Conservation (phyloP, 2,329 filamentous ascomycete species). For the Botrytis hyacinthi region DNA sequence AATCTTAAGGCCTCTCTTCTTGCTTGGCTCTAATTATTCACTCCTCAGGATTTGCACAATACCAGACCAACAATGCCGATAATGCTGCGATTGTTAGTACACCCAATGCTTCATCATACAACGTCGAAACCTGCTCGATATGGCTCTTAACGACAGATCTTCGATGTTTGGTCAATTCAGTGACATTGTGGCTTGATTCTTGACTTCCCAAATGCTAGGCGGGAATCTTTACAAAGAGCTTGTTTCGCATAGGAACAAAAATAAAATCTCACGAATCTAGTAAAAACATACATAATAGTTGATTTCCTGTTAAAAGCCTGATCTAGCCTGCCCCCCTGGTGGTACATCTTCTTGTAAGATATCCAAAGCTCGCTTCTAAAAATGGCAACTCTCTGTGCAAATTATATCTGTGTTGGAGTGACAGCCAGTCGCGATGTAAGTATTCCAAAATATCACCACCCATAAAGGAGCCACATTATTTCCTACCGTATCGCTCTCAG, state of each 20-base stretch:
- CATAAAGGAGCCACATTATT: too few relatives aligned
- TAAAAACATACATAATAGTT: neutral
- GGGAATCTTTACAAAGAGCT: neutral
- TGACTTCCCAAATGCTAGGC: too few relatives aligned
- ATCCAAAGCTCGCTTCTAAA: too few relatives aligned
- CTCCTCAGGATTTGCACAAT: neutral
- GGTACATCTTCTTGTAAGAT: neutral
- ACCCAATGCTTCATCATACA: neutral
- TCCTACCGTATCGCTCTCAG: neutral
- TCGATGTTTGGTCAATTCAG: neutral
- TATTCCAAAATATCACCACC: too few relatives aligned
- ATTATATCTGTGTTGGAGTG: too few relatives aligned
- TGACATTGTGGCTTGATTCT: neutral
- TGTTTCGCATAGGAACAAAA: neutral
- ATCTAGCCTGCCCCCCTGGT: neutral
- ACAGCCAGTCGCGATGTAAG: too few relatives aligned
- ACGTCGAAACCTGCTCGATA: neutral
- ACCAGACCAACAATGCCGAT: neutral
- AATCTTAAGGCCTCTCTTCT: neutral
- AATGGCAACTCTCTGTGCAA: too few relatives aligned
- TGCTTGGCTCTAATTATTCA: neutral
- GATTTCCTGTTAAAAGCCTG: neutral
- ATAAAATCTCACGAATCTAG: neutral
- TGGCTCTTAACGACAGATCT: neutral
- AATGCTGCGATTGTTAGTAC: neutral